Evolutionary conservation across 306 rosid species (phyloP), one percentile per base, ranked within the genome.

Genomic region (Ammopiptanthus mongolicus): DNA sequence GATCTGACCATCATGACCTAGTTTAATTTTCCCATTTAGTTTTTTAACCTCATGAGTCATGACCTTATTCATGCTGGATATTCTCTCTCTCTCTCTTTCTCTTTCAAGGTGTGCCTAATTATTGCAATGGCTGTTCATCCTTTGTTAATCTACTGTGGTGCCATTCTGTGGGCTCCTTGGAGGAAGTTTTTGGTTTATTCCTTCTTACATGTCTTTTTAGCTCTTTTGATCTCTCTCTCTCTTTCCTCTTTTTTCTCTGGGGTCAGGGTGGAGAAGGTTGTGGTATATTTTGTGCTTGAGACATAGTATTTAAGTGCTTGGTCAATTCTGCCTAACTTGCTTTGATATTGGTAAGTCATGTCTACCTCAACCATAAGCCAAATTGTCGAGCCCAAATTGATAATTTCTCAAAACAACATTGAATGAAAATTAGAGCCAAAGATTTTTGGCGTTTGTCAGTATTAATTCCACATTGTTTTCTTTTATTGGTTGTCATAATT

Each of bases 51-150:
- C 15, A 44, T 44, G 17, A 12, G 50, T 39, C 47, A 11, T 42
- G 78, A 65, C 52, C 71, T 63, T 33, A 46, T 36, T 18, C 56
- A 59, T 82, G 77, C 34, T 8, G 36, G 78, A 75, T 69, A 46
- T 28, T n/a, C 8, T 47, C 18, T 51, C 70, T 60, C 31, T 51
- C 36, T 6, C 11, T 25, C 15, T 8, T 72, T 42, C 51, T 79
- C 62, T 79, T 68, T 42, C 56, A 77, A 64, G 75, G 44, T 80
- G 86, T 86, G 71, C 69, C 84, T 63, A 72, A 83, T 80, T 85
- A 85, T 83, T 81, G 89, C 77, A 71, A 71, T 37, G 57, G 25
- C 23, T 84, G 50, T 77, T 71, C 64, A 78, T 57, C 80, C 76
- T 84, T 50, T 65, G 55, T 79, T 83, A 63, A 76, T 84, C 46